phyloP scores from a whole-genome alignment of 768 basidiomycete genomes.

The Asterophora lycoperdoides region DNA sequence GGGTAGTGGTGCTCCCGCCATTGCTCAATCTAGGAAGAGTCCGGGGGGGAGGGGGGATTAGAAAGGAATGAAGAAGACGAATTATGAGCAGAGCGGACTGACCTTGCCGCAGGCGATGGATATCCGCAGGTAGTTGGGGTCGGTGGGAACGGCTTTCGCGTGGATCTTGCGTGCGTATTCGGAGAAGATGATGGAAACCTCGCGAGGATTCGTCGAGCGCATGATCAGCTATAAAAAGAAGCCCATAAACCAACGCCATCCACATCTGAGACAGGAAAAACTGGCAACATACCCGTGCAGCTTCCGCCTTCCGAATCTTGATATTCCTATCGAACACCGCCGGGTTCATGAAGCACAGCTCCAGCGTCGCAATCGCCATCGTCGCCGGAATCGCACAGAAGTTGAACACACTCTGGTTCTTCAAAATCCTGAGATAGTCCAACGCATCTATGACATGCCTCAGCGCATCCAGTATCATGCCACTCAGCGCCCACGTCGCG shows the following conservation, averaged over 20 bases:
- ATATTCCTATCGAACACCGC: constrained; percentile 82
- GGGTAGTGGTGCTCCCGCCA: constrained; percentile 95
- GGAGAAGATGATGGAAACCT: constrained; percentile 86
- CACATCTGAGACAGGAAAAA: background rate
- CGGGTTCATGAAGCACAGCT: constrained; percentile 91
- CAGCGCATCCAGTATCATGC: constrained; percentile 86
- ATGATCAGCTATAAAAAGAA: constrained; percentile 68
- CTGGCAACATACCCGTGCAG: constrained; percentile 58
- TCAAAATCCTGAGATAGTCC: constrained; percentile 84
- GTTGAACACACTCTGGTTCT: constrained; percentile 91
- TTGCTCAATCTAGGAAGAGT: constrained; percentile 69
- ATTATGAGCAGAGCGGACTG: constrained; percentile 17
- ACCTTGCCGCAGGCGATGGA: constrained; percentile 85
- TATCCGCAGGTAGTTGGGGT: constrained; percentile 83
- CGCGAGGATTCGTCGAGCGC: constrained; percentile 85
- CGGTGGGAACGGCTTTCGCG: constrained; percentile 67
- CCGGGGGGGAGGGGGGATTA: constrained; percentile 9
- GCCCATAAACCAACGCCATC: no score
- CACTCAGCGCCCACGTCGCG: constrained; percentile 79
- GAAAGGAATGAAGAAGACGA: background rate
- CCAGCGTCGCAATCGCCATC: constrained; percentile 95
- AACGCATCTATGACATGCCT: constrained; percentile 80
- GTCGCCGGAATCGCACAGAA: constrained; percentile 93
- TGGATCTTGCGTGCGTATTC: constrained; percentile 81
- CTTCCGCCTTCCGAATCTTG: constrained; percentile 92